Evolutionary conservation across 1,284 basidiomycete species (phyloP), one percentile per base, ranked within the genome.

Genomic region (Leccinum cinnamomeum): DNA sequence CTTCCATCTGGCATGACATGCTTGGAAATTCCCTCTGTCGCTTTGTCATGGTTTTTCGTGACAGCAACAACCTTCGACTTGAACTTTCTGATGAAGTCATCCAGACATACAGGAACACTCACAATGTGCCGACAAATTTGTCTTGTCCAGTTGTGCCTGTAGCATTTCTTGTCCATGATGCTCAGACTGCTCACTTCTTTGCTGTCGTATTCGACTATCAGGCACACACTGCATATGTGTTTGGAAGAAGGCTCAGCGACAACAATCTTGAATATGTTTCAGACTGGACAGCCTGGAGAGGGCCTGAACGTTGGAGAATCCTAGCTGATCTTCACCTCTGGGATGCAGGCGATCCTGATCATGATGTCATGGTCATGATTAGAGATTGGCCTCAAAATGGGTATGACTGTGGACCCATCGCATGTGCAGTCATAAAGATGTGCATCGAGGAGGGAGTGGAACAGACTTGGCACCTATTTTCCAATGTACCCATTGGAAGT

Each of bases 361-460:
- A 30, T 30, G 8, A 5, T 3, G 28, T 61, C 10, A 4, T 7
- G 2, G 48, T 61, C 14, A 3, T 46, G 0, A 16, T 2, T 0
- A 16, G 33, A 6, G 48, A 68, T 7, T 68, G 65, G 67, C 5
- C 0, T 2, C 64, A 65, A 30, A 65, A 67, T 67, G 66, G 65
- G 1, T 57, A 53, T 20, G 41, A 56, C 28, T 62, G 48, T 60
- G 54, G 54, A 5, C 53, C 65, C 1, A 61, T 59, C 7, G 48
- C 66, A 3, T 62, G 58, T 55, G 41, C 28, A 2, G 3, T 64
- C 0, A 53, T 67, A 8, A 18, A 25, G 7, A 41, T 2, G 5
- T 65, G 56, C 20, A 59, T 67, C 20, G n/a, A 61, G 2, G 8
- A 54, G 4, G 51, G 64, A 0, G 10, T 66, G 3, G 6, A 51